Percentiles rank a stretch among this genome's conserved stretches.
Evolutionary conservation across 2,329 filamentous ascomycete species (phyloP).

Genomic region (Hypoxylon sp.): DNA sequence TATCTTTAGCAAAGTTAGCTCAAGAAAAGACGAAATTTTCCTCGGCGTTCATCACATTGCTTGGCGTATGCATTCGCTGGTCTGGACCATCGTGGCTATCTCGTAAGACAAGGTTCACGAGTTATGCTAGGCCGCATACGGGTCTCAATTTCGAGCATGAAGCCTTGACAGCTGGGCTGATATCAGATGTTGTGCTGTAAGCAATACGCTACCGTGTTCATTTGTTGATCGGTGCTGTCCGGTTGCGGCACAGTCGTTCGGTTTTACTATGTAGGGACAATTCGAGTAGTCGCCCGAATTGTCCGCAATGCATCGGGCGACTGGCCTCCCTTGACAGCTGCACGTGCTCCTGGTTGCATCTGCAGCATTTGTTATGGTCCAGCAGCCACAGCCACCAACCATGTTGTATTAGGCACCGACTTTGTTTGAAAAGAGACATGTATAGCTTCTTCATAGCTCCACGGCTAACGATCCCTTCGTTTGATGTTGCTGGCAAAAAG

Average conservation of each 20-base stretch:
- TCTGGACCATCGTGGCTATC: constrained; percentile 19
- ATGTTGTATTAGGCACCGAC: constrained; percentile 15
- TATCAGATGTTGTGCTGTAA: constrained; percentile 21
- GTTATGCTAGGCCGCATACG: constrained; percentile 12
- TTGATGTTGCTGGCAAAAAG: not conserved
- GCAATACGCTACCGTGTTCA: constrained; percentile 13
- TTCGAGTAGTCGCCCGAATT: not conserved
- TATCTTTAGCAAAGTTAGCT: constrained; percentile 3
- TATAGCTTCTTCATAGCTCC: not conserved
- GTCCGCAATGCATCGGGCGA: constrained; percentile 2
- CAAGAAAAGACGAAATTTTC: constrained; percentile 1
- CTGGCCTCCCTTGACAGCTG: constrained; percentile 3
- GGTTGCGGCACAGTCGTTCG: constrained; percentile 33
- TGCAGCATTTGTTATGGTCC: not conserved
- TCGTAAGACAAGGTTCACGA: constrained; percentile 17
- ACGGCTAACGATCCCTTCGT: not conserved
- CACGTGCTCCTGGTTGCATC: constrained; percentile 17
- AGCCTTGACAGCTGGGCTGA: constrained; percentile 2
- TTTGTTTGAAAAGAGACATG: not conserved
- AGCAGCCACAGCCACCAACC: constrained; percentile 15
- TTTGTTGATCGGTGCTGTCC: constrained; percentile 18
- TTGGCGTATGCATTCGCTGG: constrained; percentile 13
- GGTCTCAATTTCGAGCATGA: constrained; percentile 1
- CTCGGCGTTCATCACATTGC: constrained; percentile 2
- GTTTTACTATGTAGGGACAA: not conserved